phyloP scores from a whole-genome alignment of 2,329 filamentous ascomycete species.

The Cytospora chrysosperma region DNA sequence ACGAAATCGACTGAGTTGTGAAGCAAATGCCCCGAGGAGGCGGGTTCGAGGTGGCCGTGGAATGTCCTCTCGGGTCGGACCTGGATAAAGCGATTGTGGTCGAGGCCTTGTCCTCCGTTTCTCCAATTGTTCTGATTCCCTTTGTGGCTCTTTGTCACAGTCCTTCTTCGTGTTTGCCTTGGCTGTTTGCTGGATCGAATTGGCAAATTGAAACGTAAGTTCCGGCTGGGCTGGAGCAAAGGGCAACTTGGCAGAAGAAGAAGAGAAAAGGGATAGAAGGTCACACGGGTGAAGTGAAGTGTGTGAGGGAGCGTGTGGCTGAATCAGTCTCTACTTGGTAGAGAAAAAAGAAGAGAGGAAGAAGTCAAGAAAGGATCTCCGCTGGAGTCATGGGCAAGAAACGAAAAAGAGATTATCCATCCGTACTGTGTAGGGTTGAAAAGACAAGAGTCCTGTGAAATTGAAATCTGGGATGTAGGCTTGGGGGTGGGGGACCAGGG shows the following conservation, averaged over 20 bases:
- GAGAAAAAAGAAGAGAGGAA: not conserved
- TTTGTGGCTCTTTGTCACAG: not conserved
- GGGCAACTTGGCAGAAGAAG: not conserved
- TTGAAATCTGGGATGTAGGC: slow-evolving; percentile 14
- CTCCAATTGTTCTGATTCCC: not conserved
- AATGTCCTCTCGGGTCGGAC: not conserved
- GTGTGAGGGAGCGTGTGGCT: not conserved
- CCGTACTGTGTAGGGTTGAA: slow-evolving; percentile 5
- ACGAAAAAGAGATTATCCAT: slow-evolving; percentile 9
- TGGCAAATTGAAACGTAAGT: not conserved
- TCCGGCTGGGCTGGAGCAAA: not conserved
- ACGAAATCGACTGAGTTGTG: slow-evolving; percentile 19
- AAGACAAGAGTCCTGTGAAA: slow-evolving; percentile 6
- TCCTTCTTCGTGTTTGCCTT: slow-evolving; percentile 4
- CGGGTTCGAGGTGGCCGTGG: slow-evolving; percentile 8
- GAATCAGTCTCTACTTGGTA: not conserved
- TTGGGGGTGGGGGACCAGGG: not conserved
- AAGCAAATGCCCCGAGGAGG: slow-evolving; percentile 4
- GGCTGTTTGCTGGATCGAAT: not conserved
- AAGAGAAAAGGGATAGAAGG: not conserved
- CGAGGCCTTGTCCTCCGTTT: slow-evolving; percentile 5
- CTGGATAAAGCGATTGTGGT: slow-evolving; percentile 12
- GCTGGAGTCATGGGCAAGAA: slow-evolving; percentile 12
- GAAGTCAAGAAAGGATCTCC: not conserved
- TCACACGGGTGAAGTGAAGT: not conserved